Evolutionary conservation across 2,329 filamentous ascomycete species (phyloP).

Genomic region (Clarireedia paspali): DNA sequence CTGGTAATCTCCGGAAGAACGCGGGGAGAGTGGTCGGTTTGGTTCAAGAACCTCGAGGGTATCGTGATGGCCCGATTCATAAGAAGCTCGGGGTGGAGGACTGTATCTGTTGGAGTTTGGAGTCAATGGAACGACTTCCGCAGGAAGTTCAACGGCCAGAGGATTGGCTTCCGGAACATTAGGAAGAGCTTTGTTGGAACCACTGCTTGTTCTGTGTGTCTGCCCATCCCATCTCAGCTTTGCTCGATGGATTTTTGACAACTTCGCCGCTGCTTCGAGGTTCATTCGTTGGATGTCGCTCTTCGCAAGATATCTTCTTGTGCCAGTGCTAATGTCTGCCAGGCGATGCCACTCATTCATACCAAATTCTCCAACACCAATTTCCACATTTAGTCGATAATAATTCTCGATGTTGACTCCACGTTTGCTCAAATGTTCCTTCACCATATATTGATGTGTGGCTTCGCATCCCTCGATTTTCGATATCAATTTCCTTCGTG

Average conservation of each 20-base stretch:
- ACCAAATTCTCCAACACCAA: slow-evolving; percentile 91
- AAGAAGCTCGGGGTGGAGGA: slow-evolving; percentile 27
- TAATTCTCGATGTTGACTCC: slow-evolving; percentile 85
- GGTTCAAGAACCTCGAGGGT: slow-evolving; percentile 20
- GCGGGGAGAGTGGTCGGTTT: slow-evolving; percentile 28
- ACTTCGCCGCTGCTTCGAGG: slow-evolving; percentile 65
- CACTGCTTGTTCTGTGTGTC: slow-evolving; percentile 3
- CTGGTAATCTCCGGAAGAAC: slow-evolving; percentile 18
- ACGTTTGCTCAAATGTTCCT: slow-evolving; percentile 67
- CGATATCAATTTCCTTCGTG: slow-evolving; percentile 70
- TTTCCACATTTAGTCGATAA: slow-evolving; percentile 92
- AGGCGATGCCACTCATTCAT: slow-evolving; percentile 98
- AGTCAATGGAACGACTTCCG: slow-evolving; percentile 33
- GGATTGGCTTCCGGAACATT: slow-evolving; percentile 33
- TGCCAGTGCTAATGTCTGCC: slow-evolving; percentile 92
- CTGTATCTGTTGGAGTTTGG: slow-evolving; percentile 8
- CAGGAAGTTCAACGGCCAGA: slow-evolving; percentile 47
- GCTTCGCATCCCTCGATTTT: slow-evolving; percentile 96
- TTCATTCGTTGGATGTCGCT: slow-evolving; percentile 71
- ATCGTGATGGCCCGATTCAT: slow-evolving; percentile 27
- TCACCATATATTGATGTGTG: slow-evolving; percentile 80
- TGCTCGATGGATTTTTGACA: slow-evolving; percentile 75
- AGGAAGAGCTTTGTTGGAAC: slow-evolving; percentile 14
- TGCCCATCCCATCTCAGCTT: slow-evolving; percentile 36
- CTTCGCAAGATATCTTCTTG: slow-evolving; percentile 71